Evolutionary conservation across 495 filamentous ascomycete genomes (phyloP).

Genomic region (Beverwykella pulmonaria): DNA sequence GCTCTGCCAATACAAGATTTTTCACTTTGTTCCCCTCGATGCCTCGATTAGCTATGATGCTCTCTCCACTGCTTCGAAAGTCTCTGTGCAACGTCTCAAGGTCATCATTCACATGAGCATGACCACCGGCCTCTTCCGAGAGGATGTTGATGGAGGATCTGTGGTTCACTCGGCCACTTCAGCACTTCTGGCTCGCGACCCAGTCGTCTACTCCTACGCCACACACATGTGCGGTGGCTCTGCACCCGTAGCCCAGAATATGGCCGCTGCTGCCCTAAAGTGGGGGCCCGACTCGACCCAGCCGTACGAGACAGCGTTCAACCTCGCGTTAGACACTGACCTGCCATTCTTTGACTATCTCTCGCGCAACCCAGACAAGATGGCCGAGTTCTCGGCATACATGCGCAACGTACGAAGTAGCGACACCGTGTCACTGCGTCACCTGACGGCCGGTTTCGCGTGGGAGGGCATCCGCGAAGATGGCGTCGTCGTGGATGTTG

Average conservation of each 20-base stretch:
- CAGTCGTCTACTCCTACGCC: background rate
- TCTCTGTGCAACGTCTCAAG: conserved; percentile 4
- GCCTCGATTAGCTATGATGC: conserved; percentile 10
- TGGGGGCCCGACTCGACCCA: background rate
- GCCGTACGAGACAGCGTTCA: conserved; percentile 14
- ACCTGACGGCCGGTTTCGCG: conserved; percentile 6
- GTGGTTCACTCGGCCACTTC: conserved; percentile 17
- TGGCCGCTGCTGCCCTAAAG: background rate
- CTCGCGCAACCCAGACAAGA: background rate
- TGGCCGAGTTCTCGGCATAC: conserved; percentile 7
- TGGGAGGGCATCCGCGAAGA: conserved; percentile 2
- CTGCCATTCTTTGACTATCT: conserved; percentile 20
- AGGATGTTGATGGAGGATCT: background rate
- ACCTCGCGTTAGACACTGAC: conserved; percentile 11
- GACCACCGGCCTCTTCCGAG: conserved; percentile 16
- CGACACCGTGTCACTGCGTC: background rate
- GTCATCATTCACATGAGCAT: conserved; percentile 8
- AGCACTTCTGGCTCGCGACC: conserved; percentile 3
- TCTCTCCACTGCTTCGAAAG: background rate
- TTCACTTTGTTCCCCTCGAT: conserved; percentile 6
- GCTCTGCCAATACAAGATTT: conserved; percentile 16
- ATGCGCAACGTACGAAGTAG: conserved; percentile 16
- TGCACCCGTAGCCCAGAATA: background rate
- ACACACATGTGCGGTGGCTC: background rate
- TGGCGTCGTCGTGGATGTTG: conserved; percentile 22